phyloP scores from a whole-genome alignment of 306 rosid genomes.

The Glycyrrhiza uralensis region DNA sequence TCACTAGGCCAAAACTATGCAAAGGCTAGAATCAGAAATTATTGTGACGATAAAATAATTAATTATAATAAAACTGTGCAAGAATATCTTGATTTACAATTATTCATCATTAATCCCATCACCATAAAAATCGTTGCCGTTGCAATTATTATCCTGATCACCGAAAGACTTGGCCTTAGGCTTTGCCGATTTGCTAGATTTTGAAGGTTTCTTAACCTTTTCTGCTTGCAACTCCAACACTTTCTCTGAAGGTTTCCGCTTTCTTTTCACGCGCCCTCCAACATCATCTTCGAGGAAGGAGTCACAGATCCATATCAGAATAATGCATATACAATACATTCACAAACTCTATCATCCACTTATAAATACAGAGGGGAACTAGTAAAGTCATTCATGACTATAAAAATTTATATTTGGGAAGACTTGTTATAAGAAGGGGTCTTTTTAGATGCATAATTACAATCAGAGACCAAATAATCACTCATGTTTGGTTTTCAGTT shows the following conservation, averaged over 20 bases:
- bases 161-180: conserved; percentile 42
- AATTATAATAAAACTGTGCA: neutral
- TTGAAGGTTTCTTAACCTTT: conserved; percentile 59
- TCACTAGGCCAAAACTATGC: too few species aligned
- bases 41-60: too few species aligned
- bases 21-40: too few species aligned
- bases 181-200: conserved; percentile 47
- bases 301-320: neutral
- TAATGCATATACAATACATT: neutral
- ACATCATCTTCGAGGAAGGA: conserved; percentile 60
- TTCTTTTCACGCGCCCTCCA: conserved; percentile 63
- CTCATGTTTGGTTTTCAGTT: too few species aligned
- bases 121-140: conserved; percentile 48
- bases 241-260: conserved; percentile 84
- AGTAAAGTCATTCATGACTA: neutral
- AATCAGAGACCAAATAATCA: neutral
- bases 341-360: neutral
- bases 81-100: conserved; percentile 7
- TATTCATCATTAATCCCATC: conserved; percentile 55
- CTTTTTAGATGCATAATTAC: neutral
- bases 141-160: conserved; percentile 51
- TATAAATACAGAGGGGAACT: neutral
- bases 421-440: neutral
- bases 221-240: conserved; percentile 86
- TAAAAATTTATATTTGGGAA: too few species aligned